Base-by-base conservation (phyloP, 257 asterid species). In the Nicotiana attenuata region DNA sequence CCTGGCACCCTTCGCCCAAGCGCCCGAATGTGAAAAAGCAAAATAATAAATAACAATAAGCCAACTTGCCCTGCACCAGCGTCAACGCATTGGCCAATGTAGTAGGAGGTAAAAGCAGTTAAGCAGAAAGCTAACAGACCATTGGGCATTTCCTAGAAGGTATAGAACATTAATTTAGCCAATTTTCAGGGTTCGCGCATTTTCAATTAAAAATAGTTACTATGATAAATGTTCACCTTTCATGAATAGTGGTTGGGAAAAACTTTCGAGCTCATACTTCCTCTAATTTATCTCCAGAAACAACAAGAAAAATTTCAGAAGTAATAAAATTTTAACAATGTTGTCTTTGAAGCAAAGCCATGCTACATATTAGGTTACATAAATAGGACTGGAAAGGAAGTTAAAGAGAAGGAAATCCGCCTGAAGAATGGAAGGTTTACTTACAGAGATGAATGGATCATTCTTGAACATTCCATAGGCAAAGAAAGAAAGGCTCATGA, bases 401-500 rank as follows among this genome's bases (percentile, higher is more conserved):
- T 15, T 45, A 45, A 22, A 6, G 20, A 45, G 59, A 45, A 13
- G 60, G 20, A 41, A 52, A 73, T 47, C 79, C 8, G 79, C 41
- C 63, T 1, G 63, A 50, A 26, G 24, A 45, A 41, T 7, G 52
- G 78, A 77, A n/a, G 38, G 8, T 38, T 17, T 76, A 89, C 97
- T 92, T 85, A 94, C 98, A 17, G 90, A 88, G 53, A 94, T 90
- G 82, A 94, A 94, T 15, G 88, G 31, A 63, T 94, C 98, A 19
- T 86, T 76, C 87, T 92, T 90, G 84, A 91, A 87, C 92, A 92
- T 78, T 84, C 98, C 98, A 20, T 94, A 94, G 0, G 85, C 92
- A 52, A 92, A 93, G 93, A 94, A 94, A 11, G 98, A 85, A 60
- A 92, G 31, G 77, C 98, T 94, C 98, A 94, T 93, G 85, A 94